Conservation (phyloP, 345 rosid genomes). For the Euphorbia lathyris region DNA sequence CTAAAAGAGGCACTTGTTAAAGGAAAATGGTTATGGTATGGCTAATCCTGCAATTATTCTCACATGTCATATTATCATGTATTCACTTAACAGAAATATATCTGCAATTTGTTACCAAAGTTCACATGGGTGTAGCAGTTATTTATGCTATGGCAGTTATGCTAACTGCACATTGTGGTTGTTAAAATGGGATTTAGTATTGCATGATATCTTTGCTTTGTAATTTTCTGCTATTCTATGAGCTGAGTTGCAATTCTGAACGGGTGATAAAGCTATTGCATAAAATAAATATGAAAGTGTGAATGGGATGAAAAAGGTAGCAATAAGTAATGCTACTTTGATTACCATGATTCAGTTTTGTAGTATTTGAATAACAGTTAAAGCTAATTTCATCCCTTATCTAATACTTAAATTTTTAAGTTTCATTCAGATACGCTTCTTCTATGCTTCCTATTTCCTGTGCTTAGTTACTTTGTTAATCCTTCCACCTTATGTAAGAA, state of each 20-base stretch:
- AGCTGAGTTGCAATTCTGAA: background rate
- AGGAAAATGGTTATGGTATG: constrained; percentile 96
- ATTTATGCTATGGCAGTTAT: background rate
- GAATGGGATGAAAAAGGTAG: background rate
- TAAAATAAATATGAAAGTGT: background rate
- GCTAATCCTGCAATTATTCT: constrained; percentile 5
- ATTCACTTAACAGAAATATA: background rate
- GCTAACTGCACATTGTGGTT: background rate
- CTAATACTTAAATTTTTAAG: background rate
- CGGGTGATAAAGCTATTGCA: background rate
- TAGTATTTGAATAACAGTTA: background rate
- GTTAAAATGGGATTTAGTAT: background rate
- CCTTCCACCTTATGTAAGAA: background rate
- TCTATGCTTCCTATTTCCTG: background rate
- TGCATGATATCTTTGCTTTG: background rate
- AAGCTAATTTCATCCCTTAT: background rate
- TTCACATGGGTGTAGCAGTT: background rate
- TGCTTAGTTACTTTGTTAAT: background rate
- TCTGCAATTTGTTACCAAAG: background rate
- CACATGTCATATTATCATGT: background rate
- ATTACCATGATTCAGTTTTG: background rate
- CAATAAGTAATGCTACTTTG: background rate
- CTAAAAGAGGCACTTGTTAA: constrained; percentile 65
- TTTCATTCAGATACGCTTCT: background rate
- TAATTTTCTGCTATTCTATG: background rate